Evolutionary conservation across 2,329 filamentous ascomycete genomes (phyloP).

Genomic region (Trichoderma guizhouense): DNA sequence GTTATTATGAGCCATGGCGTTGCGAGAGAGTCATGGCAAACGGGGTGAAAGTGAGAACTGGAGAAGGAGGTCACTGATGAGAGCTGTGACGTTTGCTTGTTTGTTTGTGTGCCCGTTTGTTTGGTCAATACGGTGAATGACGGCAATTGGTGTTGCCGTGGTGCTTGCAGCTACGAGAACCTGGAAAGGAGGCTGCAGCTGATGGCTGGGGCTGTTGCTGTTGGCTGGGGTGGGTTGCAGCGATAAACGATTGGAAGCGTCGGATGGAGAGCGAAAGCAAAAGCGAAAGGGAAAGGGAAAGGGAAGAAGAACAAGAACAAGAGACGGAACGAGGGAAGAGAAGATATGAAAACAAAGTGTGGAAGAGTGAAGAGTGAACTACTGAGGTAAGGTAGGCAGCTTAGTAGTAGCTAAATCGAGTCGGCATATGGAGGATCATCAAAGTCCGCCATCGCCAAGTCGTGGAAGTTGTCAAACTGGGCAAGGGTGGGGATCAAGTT

Average conservation of each 20-base stretch:
- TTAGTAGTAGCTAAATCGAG: not conserved
- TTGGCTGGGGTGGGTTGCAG: not conserved
- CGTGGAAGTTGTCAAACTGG: not conserved
- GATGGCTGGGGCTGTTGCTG: not conserved
- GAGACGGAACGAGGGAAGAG: not conserved
- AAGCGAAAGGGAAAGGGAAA: not conserved
- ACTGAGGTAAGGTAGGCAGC: not conserved
- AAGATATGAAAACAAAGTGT: not conserved
- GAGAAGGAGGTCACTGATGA: not conserved
- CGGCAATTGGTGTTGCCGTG: not conserved
- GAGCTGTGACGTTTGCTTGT: not conserved
- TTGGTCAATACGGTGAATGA: not conserved
- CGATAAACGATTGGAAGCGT: not conserved
- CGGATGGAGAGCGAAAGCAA: not conserved
- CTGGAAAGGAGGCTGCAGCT: not conserved
- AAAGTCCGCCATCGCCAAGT: not conserved
- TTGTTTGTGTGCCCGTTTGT: not conserved
- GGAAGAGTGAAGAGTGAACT: not conserved
- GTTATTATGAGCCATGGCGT: conserved; percentile 32
- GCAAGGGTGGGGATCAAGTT: not conserved
- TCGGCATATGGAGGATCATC: not conserved
- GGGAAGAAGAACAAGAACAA: not conserved
- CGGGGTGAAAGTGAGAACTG: not conserved
- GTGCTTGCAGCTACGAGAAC: not conserved
- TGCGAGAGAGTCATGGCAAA: conserved; percentile 27